Evolutionary conservation across 1,139 yeast genomes (phyloP), one percentile per base, ranked within the genome.

Genomic region (Lodderomyces elongisporus): DNA sequence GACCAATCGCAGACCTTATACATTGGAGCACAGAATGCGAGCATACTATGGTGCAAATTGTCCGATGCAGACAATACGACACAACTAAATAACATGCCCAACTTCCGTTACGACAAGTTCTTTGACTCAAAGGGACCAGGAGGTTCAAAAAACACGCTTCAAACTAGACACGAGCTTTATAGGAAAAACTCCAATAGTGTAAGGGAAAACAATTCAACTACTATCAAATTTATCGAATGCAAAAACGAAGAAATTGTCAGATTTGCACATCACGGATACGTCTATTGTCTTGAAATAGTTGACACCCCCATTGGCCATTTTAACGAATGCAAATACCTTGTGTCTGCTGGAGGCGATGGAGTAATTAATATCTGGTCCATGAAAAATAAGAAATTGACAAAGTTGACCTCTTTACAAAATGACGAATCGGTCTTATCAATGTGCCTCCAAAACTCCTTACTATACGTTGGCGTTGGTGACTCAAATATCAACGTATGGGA

Each of bases 71-170:
- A 23, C 49, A n/a, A 17, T 5, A 21, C 26, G 40, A 28, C 39
- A 50, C 10, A 44, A 22, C 39, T 52, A 8, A 61, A 58, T 15
- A 66, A 72, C 22, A 64, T 88, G 43, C 98, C 98, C 0, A 82
- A 87, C 30, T 70, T 79, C 40, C 65, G 98, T 38, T 91, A 79
- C 50, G 85, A 85, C 56, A 79, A 77, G 49, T 91, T 91, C 48
- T 91, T 91, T 53, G 97, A 91, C 55, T 88, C 96, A 1, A 70
- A 66, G 34, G 96, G 96, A 0, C 94, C 94, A 0, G 85, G 91
- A 1, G 93, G 91, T 2, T 60, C 63, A 25, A 45, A 62, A 25
- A 66, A 61, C 37, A 43, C 50, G n/a, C 45, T 57, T 8, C 69
- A 59, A 45, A 45, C 61, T 9, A 53, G 54, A 36, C 65, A 62